Evolutionary conservation across 768 basidiomycete species (phyloP).

Genomic region (Rhizopogon roseolus): DNA sequence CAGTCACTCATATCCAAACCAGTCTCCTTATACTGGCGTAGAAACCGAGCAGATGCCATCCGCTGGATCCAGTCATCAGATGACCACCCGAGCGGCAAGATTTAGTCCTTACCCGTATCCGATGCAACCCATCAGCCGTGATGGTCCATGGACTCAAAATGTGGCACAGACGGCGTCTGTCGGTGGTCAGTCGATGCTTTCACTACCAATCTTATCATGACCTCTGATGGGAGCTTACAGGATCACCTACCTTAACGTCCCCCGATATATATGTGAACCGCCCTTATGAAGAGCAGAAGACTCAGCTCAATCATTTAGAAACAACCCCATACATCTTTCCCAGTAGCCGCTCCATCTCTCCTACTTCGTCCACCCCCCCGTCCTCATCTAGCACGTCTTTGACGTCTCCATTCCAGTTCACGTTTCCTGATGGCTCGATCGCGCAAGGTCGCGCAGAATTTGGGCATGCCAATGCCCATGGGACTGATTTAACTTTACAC

Average conservation of each 20-base stretch:
- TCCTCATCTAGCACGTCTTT: conserved; percentile 59
- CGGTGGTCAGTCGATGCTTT: conserved; percentile 22
- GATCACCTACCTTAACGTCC: conserved; percentile 50
- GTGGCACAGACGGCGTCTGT: conserved; percentile 27
- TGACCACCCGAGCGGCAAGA: conserved; percentile 40
- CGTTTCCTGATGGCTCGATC: conserved; percentile 48
- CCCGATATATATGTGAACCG: conserved; percentile 46
- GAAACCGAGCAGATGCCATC: conserved; percentile 27
- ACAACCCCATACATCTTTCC: conserved; percentile 56
- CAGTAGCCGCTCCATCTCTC: conserved; percentile 69
- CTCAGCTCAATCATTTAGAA: conserved; percentile 45
- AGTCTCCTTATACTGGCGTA: conserved; percentile 40
- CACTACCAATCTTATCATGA: conserved; percentile 23
- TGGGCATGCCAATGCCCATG: conserved; percentile 45
- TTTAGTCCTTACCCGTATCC: conserved; percentile 47
- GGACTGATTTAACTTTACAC: conserved; percentile 64
- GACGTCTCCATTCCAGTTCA: conserved; percentile 63
- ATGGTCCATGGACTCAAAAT: conserved; percentile 23
- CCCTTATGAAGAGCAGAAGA: conserved; percentile 56
- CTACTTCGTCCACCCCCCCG: conserved; percentile 55
- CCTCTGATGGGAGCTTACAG: conserved; percentile 36
- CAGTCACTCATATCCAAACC: conserved; percentile 35
- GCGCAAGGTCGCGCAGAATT: conserved; percentile 58
- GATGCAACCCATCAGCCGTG: conserved; percentile 29
- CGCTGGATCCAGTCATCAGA: conserved; percentile 23